Evolutionary conservation across 805 yeast genomes (phyloP).

Genomic region (Henningerozyma blattae): DNA sequence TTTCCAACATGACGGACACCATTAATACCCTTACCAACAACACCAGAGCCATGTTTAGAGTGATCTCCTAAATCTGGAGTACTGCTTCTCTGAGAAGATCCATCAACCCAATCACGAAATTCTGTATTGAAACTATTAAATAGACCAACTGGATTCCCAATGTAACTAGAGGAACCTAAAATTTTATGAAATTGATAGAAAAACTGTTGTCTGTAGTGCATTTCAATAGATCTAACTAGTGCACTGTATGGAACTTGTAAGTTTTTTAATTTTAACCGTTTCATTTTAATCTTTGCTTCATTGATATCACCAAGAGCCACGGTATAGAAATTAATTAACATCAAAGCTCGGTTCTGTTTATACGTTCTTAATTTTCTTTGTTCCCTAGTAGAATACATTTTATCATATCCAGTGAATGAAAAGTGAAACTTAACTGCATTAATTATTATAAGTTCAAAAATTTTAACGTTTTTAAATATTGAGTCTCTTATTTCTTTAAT

Average conservation of each 20-base stretch:
- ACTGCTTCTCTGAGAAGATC: not conserved
- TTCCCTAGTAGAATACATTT: not conserved
- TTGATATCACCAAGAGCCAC: not conserved
- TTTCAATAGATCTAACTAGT: not conserved
- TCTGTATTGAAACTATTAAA: not conserved
- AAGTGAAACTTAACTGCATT: not conserved
- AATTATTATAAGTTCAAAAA: not conserved
- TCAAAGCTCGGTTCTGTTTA: not conserved
- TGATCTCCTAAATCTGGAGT: not conserved
- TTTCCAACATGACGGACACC: too few relatives aligned
- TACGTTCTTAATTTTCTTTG: not conserved
- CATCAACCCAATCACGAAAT: not conserved
- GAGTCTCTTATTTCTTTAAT: not conserved
- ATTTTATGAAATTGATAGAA: slow-evolving; percentile 85
- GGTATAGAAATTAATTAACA: not conserved
- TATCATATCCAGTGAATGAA: not conserved
- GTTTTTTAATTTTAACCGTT: not conserved
- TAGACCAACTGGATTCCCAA: slow-evolving; percentile 91
- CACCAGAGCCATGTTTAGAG: not conserved
- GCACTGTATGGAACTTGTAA: not conserved
- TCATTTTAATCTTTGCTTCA: not conserved
- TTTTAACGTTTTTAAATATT: not conserved
- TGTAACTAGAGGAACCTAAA: slow-evolving; percentile 88
- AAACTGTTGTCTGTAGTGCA: slow-evolving; percentile 40
- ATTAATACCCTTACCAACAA: not conserved